Evolutionary conservation across 2,329 filamentous ascomycete genomes (phyloP).

Genomic region (Fusarium concolor): DNA sequence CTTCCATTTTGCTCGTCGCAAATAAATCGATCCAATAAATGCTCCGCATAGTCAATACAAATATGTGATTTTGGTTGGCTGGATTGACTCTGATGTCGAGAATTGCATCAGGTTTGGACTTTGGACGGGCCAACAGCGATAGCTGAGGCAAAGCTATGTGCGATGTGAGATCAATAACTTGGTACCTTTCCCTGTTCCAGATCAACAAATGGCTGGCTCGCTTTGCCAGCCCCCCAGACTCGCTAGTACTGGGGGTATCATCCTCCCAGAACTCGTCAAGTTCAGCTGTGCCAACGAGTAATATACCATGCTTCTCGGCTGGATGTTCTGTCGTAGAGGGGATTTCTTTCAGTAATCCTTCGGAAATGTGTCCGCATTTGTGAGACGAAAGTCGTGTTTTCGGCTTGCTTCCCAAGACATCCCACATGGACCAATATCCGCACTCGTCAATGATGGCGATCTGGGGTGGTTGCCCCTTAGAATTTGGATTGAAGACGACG

Average conservation of each 20-base stretch:
- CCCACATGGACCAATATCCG: slow-evolving; percentile 77
- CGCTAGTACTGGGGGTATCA: slow-evolving; percentile 19
- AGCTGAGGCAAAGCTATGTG: slow-evolving; percentile 46
- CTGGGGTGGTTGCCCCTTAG: slow-evolving; percentile 63
- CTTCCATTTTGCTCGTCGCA: slow-evolving; percentile 19
- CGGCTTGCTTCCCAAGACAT: slow-evolving; percentile 59
- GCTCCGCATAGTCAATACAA: slow-evolving; percentile 67
- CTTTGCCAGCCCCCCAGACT: slow-evolving; percentile 6
- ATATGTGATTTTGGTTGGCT: slow-evolving; percentile 60
- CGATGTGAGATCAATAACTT: slow-evolving; percentile 53
- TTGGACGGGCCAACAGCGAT: slow-evolving; percentile 43
- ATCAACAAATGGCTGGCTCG: slow-evolving; percentile 48
- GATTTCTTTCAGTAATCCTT: slow-evolving; percentile 52
- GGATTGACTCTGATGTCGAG: slow-evolving; percentile 66
- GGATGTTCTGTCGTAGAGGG: slow-evolving; percentile 47
- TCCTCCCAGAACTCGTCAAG: slow-evolving; percentile 39
- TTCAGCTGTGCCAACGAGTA: slow-evolving; percentile 54
- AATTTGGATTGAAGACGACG: slow-evolving; percentile 70
- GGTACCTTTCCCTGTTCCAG: slow-evolving; percentile 53
- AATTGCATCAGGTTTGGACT: slow-evolving; percentile 55
- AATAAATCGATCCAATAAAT: slow-evolving; percentile 62
- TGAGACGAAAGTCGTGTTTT: slow-evolving; percentile 51
- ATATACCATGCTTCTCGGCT: slow-evolving; percentile 56
- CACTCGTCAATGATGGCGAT: slow-evolving; percentile 73
- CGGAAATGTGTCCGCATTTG: slow-evolving; percentile 58